Percentiles rank a stretch among this genome's conserved stretches.
phyloP scores from a whole-genome alignment of 2,329 filamentous ascomycete genomes.

The Cercospora sp. region DNA sequence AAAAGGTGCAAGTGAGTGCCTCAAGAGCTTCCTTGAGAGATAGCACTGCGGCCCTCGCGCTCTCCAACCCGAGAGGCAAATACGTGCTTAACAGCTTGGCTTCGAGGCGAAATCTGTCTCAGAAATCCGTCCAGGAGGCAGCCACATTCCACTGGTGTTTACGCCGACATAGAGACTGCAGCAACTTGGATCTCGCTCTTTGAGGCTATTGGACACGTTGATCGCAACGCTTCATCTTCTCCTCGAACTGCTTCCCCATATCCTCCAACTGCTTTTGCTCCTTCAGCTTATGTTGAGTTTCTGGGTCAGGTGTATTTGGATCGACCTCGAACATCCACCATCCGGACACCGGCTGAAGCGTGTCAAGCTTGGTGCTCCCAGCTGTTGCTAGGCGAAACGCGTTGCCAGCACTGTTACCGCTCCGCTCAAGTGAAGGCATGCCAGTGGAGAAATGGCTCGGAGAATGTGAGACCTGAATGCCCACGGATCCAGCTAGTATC shows the following conservation, averaged over 20 bases:
- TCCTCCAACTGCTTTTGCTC: background rate
- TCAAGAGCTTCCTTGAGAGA: too few relatives aligned
- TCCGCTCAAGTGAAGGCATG: background rate
- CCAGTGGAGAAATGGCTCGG: background rate
- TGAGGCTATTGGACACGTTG: background rate
- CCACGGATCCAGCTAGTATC: background rate
- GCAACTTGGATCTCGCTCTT: background rate
- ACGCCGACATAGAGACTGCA: background rate
- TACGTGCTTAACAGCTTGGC: too few relatives aligned
- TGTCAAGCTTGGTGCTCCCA: background rate
- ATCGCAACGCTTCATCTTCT: background rate
- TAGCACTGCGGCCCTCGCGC: too few relatives aligned
- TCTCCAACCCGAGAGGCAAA: too few relatives aligned
- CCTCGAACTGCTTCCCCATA: background rate
- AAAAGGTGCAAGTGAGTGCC: too few relatives aligned
- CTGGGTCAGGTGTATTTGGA: background rate
- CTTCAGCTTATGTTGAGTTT: background rate
- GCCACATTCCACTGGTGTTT: background rate
- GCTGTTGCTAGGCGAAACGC: background rate
- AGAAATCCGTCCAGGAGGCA: background rate
- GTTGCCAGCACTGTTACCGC: background rate
- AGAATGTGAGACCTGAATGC: background rate
- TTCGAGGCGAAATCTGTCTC: too few relatives aligned
- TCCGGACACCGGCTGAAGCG: background rate
- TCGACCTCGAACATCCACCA: background rate